These are phyloP conservation scores for Yamagishiella unicocca DNA, from an alignment of 139 green algal species.

Conservation along the genomic window DNA sequence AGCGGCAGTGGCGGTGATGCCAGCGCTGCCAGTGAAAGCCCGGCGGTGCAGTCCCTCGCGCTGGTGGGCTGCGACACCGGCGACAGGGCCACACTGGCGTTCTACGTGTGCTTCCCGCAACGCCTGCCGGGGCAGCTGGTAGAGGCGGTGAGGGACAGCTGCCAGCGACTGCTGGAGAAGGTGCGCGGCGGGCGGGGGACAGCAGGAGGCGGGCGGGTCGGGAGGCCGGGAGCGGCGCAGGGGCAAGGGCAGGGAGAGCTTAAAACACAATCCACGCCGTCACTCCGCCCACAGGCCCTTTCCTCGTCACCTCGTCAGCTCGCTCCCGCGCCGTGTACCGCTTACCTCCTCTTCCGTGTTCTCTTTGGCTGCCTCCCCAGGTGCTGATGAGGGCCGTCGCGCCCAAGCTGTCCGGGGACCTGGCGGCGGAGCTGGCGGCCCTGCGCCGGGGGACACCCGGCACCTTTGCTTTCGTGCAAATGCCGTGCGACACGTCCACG, in stretches of 20 bases:
- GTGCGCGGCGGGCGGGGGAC: too few relatives aligned
- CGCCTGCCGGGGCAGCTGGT: constrained; percentile 20
- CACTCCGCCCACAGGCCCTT: too few relatives aligned
- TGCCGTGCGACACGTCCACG: too few relatives aligned
- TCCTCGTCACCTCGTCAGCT: too few relatives aligned
- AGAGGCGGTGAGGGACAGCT: constrained; percentile 2
- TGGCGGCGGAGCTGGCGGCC: constrained; percentile 9
- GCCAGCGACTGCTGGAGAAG: constrained; percentile 18
- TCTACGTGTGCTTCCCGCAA: constrained; percentile 37
- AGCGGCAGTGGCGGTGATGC: too few relatives aligned
- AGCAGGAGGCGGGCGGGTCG: too few relatives aligned
- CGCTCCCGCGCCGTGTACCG: too few relatives aligned
- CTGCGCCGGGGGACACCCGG: constrained; percentile 7
- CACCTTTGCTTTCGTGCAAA: constrained; percentile 6
- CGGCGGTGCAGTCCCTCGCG: constrained; percentile 8
- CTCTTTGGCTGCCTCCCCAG: neutral
- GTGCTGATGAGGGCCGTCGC: neutral
- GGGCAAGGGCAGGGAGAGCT: too few relatives aligned
- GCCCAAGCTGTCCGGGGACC: neutral
- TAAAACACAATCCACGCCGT: too few relatives aligned
- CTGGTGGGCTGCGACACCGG: neutral
- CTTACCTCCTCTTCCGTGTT: too few relatives aligned
- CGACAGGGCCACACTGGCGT: neutral
- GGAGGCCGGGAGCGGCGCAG: too few relatives aligned
- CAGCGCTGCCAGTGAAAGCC: neutral